Evolutionary conservation across 495 filamentous ascomycete genomes (phyloP), one percentile per base, ranked within the genome.

Genomic region (Massariosphaeria phaeospora): DNA sequence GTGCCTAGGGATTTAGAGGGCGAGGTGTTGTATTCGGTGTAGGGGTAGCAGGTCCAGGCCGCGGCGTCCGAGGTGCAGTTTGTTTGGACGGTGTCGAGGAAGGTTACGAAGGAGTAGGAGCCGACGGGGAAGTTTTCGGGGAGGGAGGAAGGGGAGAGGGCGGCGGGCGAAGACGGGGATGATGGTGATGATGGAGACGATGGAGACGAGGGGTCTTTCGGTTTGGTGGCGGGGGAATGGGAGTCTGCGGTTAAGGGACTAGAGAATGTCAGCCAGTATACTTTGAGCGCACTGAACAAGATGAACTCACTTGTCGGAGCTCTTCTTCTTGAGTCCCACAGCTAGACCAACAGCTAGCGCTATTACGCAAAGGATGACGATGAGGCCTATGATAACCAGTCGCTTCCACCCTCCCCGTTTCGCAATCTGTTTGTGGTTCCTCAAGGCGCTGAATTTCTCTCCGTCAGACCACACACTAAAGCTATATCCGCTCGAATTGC

Each of bases 41-140:
- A 78, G 17, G 80, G 79, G 59, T 71, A 78, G 65, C 81, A 84
- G n/a, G 62, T 63, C 75, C 77, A 84, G 6, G 73, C 73, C n/a
- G 61, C 46, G 0, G 77, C 48, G 43, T 74, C 72, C 24, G 70
- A 69, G 9, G 73, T 76, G 67, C 80, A 84, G 63, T 72, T 69
- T 18, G 77, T 71, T 12, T 66, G 63, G 2, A 74, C 59, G 18
- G 61, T 76, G 29, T 71, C 57, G n/a, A 83, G 75, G 57, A 72
- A 76, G n/a, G 77, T 79, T 8, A 70, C 69, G 50, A 83, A 67
- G 41, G 72, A 67, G 61, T 78, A 84, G 23, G 73, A 73, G 23
- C 81, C 81, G 0, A 71, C 62, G 1, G 81, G 81, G 59, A 83
- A 83, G 33, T 59, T 35, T 25, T 63, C 55, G 23, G 55, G 55